Conservation (phyloP, 768 basidiomycete species). For the Thelephora aurantiotincta region DNA sequence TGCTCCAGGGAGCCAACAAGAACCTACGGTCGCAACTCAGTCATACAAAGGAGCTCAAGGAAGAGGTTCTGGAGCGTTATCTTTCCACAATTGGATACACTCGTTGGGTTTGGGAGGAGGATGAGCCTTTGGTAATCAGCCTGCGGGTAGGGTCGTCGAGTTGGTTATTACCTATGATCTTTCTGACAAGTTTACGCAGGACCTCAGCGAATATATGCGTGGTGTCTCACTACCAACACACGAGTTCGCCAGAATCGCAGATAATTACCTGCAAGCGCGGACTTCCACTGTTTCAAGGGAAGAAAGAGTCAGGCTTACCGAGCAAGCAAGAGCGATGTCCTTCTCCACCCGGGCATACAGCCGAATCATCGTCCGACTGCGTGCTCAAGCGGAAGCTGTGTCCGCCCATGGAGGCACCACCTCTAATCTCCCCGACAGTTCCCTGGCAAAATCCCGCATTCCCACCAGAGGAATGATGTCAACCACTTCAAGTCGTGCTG, state of each 20-base stretch:
- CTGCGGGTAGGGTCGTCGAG: conserved; percentile 34
- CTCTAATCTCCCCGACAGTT: conserved; percentile 4
- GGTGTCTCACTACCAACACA: conserved; percentile 67
- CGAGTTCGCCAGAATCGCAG: conserved; percentile 50
- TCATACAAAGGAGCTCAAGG: conserved; percentile 35
- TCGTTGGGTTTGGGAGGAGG: conserved; percentile 38
- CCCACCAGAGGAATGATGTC: conserved; percentile 16
- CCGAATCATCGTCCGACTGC: conserved; percentile 63
- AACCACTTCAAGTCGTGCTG: conserved; percentile 43
- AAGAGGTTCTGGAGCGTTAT: conserved; percentile 55
- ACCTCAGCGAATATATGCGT: conserved; percentile 67
- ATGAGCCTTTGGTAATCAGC: conserved; percentile 50
- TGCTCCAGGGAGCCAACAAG: conserved; percentile 39
- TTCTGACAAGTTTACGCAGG: conserved; percentile 26
- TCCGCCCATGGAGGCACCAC: conserved; percentile 11
- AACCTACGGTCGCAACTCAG: conserved; percentile 34
- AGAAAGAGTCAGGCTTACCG: conserved; percentile 19
- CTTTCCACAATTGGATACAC: conserved; percentile 59
- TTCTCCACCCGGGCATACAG: conserved; percentile 51
- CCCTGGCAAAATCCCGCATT: conserved; percentile 1
- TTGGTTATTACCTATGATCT: neutral
- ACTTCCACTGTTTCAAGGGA: conserved; percentile 25
- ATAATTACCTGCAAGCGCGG: conserved; percentile 39
- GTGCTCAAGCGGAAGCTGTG: conserved; percentile 65
- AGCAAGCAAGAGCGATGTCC: conserved; percentile 40